Evolutionary conservation across 495 filamentous ascomycete species (phyloP).

Genomic region (Aspergillus cristatus): DNA sequence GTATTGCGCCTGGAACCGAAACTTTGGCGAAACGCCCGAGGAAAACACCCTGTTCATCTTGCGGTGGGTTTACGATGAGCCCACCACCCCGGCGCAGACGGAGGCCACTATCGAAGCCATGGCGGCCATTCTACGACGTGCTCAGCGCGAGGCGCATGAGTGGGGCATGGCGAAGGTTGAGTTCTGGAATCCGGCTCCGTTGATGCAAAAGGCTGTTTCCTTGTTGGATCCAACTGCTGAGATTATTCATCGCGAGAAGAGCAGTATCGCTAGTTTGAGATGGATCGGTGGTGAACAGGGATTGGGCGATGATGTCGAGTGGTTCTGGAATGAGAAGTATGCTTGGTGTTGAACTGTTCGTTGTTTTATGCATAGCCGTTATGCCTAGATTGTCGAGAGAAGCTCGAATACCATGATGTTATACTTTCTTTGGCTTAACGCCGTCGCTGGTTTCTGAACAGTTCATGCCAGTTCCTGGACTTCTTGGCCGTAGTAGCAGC

Average conservation of each 20-base stretch:
- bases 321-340: constrained; percentile 89
- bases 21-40: constrained; percentile 45
- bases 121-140: constrained; percentile 42
- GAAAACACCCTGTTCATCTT: constrained; percentile 73
- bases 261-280: constrained; percentile 53
- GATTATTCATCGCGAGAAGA: constrained; percentile 50
- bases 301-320: constrained; percentile 55
- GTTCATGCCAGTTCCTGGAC: constrained; percentile 82
- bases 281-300: constrained; percentile 49
- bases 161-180: constrained; percentile 53
- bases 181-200: constrained; percentile 55
- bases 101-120: constrained; percentile 33
- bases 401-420: no score
- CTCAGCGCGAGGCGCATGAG: constrained; percentile 45
- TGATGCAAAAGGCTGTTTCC: constrained; percentile 50
- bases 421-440: constrained; percentile 12
- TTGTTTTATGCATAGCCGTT: no score
- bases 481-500: constrained; percentile 36
- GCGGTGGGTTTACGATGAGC: constrained; percentile 61
- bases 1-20: constrained; percentile 77
- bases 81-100: constrained; percentile 27
- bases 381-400: constrained; percentile 4
- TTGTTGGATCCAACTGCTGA: constrained; percentile 38
- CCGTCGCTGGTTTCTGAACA: constrained; percentile 49
- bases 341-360: constrained; percentile 92